Evolutionary conservation across 345 rosid genomes (phyloP).

Genomic region (Aquilaria sinensis): DNA sequence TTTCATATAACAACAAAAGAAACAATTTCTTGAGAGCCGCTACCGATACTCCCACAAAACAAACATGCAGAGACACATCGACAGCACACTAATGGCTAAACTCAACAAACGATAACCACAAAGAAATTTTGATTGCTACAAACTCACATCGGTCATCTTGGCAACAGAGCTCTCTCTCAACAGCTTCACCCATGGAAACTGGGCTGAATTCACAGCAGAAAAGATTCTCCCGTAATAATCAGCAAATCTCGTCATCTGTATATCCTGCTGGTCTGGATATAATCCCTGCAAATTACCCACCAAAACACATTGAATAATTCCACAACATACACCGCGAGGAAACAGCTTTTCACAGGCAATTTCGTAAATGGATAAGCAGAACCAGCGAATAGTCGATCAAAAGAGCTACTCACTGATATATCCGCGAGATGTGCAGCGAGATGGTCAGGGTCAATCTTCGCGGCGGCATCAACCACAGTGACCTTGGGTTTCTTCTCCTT

Average conservation of each 20-base stretch:
- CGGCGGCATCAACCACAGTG: constrained; percentile 56
- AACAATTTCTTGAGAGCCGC: no score
- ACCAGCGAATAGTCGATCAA: not conserved
- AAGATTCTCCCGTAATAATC: constrained; percentile 64
- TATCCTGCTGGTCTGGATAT: constrained; percentile 44
- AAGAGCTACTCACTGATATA: constrained; percentile 24
- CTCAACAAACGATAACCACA: no score
- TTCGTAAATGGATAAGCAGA: not conserved
- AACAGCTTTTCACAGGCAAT: constrained; percentile 12
- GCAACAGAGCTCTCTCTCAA: constrained; percentile 46
- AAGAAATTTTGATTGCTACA: not conserved
- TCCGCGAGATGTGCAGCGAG: constrained; percentile 53
- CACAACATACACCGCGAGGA: not conserved
- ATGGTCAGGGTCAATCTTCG: constrained; percentile 48
- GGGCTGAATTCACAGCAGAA: constrained; percentile 41
- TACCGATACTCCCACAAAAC: no score
- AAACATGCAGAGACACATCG: no score
- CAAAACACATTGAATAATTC: not conserved
- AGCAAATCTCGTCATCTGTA: constrained; percentile 63
- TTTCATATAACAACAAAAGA: no score
- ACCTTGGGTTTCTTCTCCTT: constrained; percentile 70
- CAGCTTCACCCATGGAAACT: constrained; percentile 61
- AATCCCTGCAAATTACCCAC: constrained; percentile 26
- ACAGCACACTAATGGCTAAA: no score
- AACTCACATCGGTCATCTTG: constrained; percentile 49